A percentile compares a stretch with the other conserved stretches of the same genome.
Evolutionary conservation across 129 eudicot species (phyloP).

Genomic region (Mikania micrantha): DNA sequence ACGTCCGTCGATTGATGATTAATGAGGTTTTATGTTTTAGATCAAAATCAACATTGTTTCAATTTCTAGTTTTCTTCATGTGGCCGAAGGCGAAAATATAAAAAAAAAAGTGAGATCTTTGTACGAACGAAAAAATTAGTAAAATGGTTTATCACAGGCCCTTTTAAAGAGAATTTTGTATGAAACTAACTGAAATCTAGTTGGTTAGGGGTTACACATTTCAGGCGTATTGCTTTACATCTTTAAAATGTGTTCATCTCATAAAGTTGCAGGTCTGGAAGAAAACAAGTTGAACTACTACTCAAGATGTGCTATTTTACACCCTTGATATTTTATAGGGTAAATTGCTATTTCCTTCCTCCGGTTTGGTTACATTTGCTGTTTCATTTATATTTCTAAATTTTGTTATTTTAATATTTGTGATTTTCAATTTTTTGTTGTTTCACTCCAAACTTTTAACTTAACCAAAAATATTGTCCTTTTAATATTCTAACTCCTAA

Average conservation of each 20-base stretch:
- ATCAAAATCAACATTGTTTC: background rate
- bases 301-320: too few relatives aligned
- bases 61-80: constrained; percentile 1
- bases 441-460: too few relatives aligned
- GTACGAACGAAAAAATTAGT: constrained; percentile 4
- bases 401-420: too few relatives aligned
- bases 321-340: too few relatives aligned
- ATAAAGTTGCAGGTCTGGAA: too few relatives aligned
- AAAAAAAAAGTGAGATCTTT: background rate
- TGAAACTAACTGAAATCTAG: background rate
- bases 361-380: too few relatives aligned
- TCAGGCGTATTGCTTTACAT: background rate
- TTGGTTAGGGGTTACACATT: background rate
- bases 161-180: background rate
- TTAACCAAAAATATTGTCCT: too few relatives aligned
- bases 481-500: too few relatives aligned
- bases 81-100: constrained; percentile 20
- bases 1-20: constrained; percentile 49
- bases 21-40: constrained; percentile 8
- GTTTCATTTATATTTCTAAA: too few relatives aligned
- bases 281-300: too few relatives aligned
- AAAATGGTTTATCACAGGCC: background rate
- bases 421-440: too few relatives aligned
- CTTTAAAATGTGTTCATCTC: background rate
- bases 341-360: too few relatives aligned